phyloP scores from a whole-genome alignment of 2,329 filamentous ascomycete species.

The Aspergillus calidoustus region DNA sequence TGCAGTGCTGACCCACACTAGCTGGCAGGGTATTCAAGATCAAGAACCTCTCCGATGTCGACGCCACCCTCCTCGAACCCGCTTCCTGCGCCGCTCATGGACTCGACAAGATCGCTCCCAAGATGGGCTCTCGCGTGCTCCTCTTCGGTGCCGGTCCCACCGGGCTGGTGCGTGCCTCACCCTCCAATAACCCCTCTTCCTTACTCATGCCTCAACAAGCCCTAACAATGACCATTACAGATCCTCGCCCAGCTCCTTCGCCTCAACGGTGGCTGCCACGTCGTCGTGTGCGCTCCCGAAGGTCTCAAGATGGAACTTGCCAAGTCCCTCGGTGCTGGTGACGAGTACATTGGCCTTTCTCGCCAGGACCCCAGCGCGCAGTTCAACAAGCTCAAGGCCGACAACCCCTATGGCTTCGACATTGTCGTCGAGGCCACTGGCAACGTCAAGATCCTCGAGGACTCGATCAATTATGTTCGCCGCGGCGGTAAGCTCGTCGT shows the following conservation, averaged over 20 bases:
- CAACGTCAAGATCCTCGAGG: slow-evolving; percentile 69
- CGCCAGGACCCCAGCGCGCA: slow-evolving; percentile 59
- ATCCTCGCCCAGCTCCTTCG: slow-evolving; percentile 66
- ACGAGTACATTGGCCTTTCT: slow-evolving; percentile 54
- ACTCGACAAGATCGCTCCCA: slow-evolving; percentile 69
- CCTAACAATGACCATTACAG: slow-evolving; percentile 16
- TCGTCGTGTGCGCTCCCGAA: slow-evolving; percentile 70
- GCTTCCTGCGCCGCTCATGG: slow-evolving; percentile 74
- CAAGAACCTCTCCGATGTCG: slow-evolving; percentile 68
- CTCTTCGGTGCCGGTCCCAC: slow-evolving; percentile 73
- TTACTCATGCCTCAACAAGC: slow-evolving; percentile 51
- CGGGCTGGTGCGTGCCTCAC: slow-evolving; percentile 64
- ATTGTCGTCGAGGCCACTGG: slow-evolving; percentile 75
- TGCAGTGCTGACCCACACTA: slow-evolving; percentile 22
- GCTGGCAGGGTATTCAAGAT: slow-evolving; percentile 68
- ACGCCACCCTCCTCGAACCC: slow-evolving; percentile 72
- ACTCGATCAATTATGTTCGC: slow-evolving; percentile 72
- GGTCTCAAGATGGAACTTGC: slow-evolving; percentile 75
- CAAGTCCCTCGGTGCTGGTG: slow-evolving; percentile 51
- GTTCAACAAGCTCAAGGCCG: slow-evolving; percentile 64
- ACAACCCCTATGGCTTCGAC: slow-evolving; percentile 75
- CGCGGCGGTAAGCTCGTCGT: slow-evolving; percentile 73
- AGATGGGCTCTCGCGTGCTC: slow-evolving; percentile 67
- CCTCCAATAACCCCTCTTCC: slow-evolving; percentile 46
- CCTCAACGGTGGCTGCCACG: slow-evolving; percentile 70